Evolutionary conservation across 2,329 filamentous ascomycete genomes (phyloP), one percentile per base, ranked within the genome.

Genomic region (Epichloe bromicola): DNA sequence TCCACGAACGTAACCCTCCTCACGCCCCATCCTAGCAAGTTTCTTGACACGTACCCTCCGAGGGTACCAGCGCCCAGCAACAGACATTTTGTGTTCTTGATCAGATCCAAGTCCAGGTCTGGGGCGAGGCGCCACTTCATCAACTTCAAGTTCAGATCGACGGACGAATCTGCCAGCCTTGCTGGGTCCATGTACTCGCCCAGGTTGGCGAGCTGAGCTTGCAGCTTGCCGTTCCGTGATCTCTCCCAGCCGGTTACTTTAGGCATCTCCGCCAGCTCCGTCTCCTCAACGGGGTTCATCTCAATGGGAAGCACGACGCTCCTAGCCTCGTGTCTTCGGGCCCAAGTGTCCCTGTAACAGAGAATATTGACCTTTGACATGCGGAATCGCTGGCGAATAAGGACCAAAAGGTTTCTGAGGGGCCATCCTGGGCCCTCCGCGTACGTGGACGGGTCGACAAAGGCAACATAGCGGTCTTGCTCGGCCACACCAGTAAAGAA

Each of bases 61-160:
- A 98, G 74, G 0, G 93, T 98, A 14, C 93, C 93, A 1, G 93
- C 89, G 4, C 93, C 93, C 1, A 98, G 79, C 3, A 98, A 72
- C 15, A 98, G 76, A 63, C 93, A 98, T 62, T 83, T 95, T 3
- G 88, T 91, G 52, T 84, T 79, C 63, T 95, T 96, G 63, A 97
- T 90, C 33, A 79, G 79, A 33, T 96, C 89, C 10, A 98, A 78
- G 63, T 97, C 79, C 40, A 98, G 77, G 48, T 83, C 83, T 0
- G 93, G 93, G 7, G 89, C 88, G 60, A 98, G 88, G 39, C 93
- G 83, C 93, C 93, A 98, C 70, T 96, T 98, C 83, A 98, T 98
- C 52, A 98, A 76, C 69, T 97, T 97, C 54, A 97, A 74, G 62
- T 98, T 98, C 53, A 98, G 76, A 62, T 98, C 93, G 10, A 97